A percentile compares a stretch with the other conserved stretches of the same genome.
Conservation (phyloP, 1,284 basidiomycete genomes). For the Pascua guehoae region DNA sequence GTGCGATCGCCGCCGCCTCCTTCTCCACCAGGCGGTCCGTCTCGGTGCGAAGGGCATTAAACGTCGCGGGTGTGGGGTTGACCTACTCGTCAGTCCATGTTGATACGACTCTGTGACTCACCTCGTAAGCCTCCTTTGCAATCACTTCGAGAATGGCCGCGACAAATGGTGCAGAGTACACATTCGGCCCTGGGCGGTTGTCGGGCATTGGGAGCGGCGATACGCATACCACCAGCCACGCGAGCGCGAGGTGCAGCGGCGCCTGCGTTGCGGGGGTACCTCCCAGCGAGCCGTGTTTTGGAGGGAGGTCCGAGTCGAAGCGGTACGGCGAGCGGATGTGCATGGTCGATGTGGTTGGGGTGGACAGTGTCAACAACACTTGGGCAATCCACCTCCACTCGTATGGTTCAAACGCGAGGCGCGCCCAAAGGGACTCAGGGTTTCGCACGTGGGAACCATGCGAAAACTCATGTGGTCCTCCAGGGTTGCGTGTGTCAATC, state of each 20-base stretch:
- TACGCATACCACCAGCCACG: slow-evolving; percentile 27
- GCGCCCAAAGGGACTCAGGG: no score
- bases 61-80: slow-evolving; percentile 27
- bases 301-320: no score
- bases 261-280: neutral
- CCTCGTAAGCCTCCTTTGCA: slow-evolving; percentile 36
- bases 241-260: slow-evolving; percentile 38
- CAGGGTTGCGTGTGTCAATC: no score
- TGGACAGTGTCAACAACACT: no score
- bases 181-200: slow-evolving; percentile 19
- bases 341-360: no score
- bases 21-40: slow-evolving; percentile 28
- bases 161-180: slow-evolving; percentile 32
- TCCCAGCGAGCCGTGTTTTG: no score
- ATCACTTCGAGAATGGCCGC: slow-evolving; percentile 32
- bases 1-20: slow-evolving; percentile 18
- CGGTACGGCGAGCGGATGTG: no score
- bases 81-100: slow-evolving; percentile 22
- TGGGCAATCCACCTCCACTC: no score
- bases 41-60: slow-evolving; percentile 18
- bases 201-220: slow-evolving; percentile 9
- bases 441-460: no score
- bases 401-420: no score
- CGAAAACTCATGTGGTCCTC: no score
- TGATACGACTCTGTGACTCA: slow-evolving; percentile 5